Percentiles rank a stretch among this genome's conserved stretches.
Evolutionary conservation across 148 eudicot species (phyloP).

Genomic region (Rhododendron griersonianum): DNA sequence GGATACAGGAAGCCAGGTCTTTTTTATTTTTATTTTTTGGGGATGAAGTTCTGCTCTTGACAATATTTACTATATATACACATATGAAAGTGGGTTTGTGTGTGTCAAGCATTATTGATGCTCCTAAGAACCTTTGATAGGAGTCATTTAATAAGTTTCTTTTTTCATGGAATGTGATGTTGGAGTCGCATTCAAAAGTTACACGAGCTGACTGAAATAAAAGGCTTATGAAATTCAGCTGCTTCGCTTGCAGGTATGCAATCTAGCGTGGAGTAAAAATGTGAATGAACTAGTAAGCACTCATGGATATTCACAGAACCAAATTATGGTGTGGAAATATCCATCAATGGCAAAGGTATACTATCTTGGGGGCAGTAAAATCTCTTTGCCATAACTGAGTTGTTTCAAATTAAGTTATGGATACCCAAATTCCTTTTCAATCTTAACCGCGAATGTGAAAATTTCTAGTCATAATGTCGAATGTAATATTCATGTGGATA

Average conservation of each 20-base stretch:
- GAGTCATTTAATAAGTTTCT: neutral
- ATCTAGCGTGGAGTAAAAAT: conserved; percentile 99
- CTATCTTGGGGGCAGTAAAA: neutral
- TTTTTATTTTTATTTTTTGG: neutral
- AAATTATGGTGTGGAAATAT: conserved; percentile 97
- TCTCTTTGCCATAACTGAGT: neutral
- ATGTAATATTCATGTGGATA: neutral
- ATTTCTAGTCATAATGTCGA: neutral
- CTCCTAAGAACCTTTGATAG: neutral
- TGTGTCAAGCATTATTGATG: neutral
- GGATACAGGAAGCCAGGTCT: conserved; percentile 96
- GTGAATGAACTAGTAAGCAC: conserved; percentile 98
- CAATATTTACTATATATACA: neutral
- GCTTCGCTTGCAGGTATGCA: conserved; percentile 61
- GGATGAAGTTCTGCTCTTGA: neutral
- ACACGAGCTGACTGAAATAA: neutral
- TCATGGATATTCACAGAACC: conserved; percentile 98
- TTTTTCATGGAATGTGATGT: neutral
- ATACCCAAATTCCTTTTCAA: neutral
- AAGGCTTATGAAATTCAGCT: neutral
- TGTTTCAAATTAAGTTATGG: neutral
- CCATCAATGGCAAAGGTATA: conserved; percentile 82
- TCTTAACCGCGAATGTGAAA: neutral
- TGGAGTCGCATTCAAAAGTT: neutral
- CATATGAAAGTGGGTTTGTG: neutral